A percentile compares a stretch with the other conserved stretches of the same genome.
phyloP scores from a whole-genome alignment of 1,284 basidiomycete genomes.

The Paramarasmius palmivorus region DNA sequence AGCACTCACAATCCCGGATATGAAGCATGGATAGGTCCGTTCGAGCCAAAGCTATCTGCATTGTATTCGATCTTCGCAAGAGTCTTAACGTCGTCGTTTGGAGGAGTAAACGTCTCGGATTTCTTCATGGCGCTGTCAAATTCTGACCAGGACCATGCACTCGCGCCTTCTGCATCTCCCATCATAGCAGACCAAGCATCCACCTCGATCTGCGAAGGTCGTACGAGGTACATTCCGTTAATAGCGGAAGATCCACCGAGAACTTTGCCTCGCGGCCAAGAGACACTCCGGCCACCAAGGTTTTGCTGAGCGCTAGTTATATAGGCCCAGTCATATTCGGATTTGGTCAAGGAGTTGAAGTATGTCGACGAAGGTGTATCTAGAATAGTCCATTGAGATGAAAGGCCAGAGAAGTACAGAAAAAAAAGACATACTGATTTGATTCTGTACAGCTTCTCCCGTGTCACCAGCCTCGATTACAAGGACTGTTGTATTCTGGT shows the following conservation, averaged over 20 bases:
- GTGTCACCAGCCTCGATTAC: conserved; percentile 73
- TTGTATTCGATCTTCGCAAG: conserved; percentile 42
- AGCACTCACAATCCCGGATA: conserved; percentile 52
- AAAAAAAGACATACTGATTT: conserved; percentile 34
- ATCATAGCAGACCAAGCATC: conserved; percentile 44
- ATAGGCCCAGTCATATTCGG: conserved; percentile 66
- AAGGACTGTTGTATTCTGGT: conserved; percentile 57
- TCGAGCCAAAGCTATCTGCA: conserved; percentile 40
- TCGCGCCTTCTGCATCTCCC: conserved; percentile 27
- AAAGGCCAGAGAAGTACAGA: conserved; percentile 1
- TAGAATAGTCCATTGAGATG: conserved; percentile 24
- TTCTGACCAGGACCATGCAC: conserved; percentile 47
- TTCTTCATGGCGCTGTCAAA: conserved; percentile 49
- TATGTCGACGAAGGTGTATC: conserved; percentile 41
- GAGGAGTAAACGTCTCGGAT: conserved; percentile 35
- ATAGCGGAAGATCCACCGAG: conserved; percentile 73
- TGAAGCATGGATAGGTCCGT: conserved; percentile 46
- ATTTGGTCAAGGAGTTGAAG: conserved; percentile 46
- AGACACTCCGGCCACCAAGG: conserved; percentile 34
- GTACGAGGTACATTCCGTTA: conserved; percentile 65
- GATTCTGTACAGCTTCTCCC: conserved; percentile 45
- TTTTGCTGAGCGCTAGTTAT: conserved; percentile 51
- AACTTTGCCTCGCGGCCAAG: conserved; percentile 65
- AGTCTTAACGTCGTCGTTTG: conserved; percentile 33
- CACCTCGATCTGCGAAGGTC: conserved; percentile 46